Evolutionary conservation across 345 rosid genomes (phyloP).

Genomic region (Populus deltoides): DNA sequence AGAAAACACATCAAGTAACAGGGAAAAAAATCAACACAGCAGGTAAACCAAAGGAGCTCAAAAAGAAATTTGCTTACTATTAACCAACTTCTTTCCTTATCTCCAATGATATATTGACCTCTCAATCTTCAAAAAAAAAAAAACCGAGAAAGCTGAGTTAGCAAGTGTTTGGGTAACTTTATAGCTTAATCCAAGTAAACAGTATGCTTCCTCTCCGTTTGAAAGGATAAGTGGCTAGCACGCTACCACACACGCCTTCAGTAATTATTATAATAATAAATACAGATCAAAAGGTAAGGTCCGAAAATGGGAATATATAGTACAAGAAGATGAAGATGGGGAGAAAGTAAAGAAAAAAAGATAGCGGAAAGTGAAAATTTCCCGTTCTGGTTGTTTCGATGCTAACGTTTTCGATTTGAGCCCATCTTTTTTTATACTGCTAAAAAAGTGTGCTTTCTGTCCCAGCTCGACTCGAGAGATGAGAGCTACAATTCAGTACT

Average conservation of each 20-base stretch:
- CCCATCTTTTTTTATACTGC: neutral
- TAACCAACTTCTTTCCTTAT: neutral
- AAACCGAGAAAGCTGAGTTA: conserved; percentile 15
- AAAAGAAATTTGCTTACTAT: neutral
- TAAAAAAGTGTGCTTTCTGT: neutral
- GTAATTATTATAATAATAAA: neutral
- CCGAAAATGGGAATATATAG: neutral
- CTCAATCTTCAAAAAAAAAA: neutral
- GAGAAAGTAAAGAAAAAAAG: neutral
- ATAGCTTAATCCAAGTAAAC: conserved; percentile 25
- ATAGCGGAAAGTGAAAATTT: neutral
- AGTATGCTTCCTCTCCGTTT: conserved; percentile 5
- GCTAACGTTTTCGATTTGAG: neutral
- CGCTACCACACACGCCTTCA: conserved; percentile 17
- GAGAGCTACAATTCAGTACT: neutral
- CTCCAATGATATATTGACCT: neutral
- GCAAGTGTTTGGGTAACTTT: conserved; percentile 32
- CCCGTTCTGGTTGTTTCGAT: neutral
- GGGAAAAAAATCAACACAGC: neutral
- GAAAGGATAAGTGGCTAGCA: conserved; percentile 22
- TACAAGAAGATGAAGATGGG: neutral
- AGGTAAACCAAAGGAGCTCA: neutral
- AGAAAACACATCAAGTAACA: neutral
- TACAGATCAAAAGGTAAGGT: neutral
- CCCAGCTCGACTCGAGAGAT: neutral